These are phyloP conservation scores for Andrographis paniculata DNA, from an alignment of 305 asterid species.

Conservation along the genomic window DNA sequence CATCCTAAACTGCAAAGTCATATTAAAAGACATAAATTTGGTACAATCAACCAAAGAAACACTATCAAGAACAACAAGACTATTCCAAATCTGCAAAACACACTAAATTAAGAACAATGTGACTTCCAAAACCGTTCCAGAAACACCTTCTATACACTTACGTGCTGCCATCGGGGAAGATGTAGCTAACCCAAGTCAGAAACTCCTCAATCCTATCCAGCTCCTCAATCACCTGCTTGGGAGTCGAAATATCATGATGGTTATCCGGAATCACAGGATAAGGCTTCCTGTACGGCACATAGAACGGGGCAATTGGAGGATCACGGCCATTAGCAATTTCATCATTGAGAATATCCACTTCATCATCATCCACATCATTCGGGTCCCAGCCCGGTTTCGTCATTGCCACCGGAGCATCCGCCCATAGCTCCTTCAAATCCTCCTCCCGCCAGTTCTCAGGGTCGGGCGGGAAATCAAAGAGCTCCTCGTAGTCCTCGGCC, in stretches of 20 bases:
- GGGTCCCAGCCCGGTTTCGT: conserved; percentile 95
- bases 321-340: conserved; percentile 55
- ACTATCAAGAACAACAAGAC: not conserved
- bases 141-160: conserved; percentile 33
- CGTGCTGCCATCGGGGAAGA: conserved; percentile 83
- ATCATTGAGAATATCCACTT: conserved; percentile 30
- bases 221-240: conserved; percentile 84
- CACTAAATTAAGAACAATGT: not conserved
- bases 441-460: conserved; percentile 85
- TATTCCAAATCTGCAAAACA: conserved; percentile 2
- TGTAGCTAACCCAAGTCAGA: conserved; percentile 85
- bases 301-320: conserved; percentile 87
- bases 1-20: too few relatives aligned
- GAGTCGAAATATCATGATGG: conserved; percentile 39
- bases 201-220: conserved; percentile 94
- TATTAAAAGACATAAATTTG: too few relatives aligned
- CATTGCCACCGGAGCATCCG: conserved; percentile 67
- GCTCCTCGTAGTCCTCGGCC: conserved; percentile 30
- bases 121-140: conserved; percentile 1
- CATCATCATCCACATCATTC: conserved; percentile 52
- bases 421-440: conserved; percentile 91
- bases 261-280: conserved; percentile 72
- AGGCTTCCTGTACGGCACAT: conserved; percentile 70
- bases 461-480: conserved; percentile 66
- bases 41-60: not conserved